Evolutionary conservation across 768 basidiomycete genomes (phyloP).

Genomic region (Phlegmacium glaucopus): DNA sequence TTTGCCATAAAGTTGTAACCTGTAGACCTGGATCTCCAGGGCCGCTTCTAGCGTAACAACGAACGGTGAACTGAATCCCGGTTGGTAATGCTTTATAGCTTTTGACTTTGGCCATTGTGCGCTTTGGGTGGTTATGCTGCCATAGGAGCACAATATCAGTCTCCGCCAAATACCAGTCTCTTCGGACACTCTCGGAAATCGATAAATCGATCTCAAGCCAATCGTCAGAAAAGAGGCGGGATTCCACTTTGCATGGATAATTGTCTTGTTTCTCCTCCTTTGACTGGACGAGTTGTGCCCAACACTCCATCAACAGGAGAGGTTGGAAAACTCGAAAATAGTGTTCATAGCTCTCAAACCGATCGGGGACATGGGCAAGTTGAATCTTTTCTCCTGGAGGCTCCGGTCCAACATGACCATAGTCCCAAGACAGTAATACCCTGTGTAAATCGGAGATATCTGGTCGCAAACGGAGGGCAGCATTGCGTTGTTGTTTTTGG

Average conservation of each 20-base stretch:
- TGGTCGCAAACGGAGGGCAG: slow-evolving; percentile 72
- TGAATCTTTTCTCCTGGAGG: slow-evolving; percentile 52
- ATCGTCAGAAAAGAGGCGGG: slow-evolving; percentile 71
- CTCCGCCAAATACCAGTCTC: slow-evolving; percentile 75
- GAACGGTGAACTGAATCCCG: slow-evolving; percentile 56
- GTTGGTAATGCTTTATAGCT: slow-evolving; percentile 31
- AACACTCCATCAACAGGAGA: slow-evolving; percentile 82
- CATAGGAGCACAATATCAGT: slow-evolving; percentile 83
- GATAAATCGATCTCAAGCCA: slow-evolving; percentile 78
- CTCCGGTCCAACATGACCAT: slow-evolving; percentile 57
- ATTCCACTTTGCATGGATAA: slow-evolving; percentile 61
- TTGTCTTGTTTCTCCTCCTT: slow-evolving; percentile 60
- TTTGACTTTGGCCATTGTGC: slow-evolving; percentile 65
- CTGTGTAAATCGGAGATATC: slow-evolving; percentile 79
- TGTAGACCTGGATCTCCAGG: slow-evolving; percentile 59
- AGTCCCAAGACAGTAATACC: slow-evolving; percentile 82
- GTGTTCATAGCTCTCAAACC: slow-evolving; percentile 59
- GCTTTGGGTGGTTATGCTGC: slow-evolving; percentile 48
- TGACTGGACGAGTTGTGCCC: slow-evolving; percentile 81
- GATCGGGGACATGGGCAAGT: slow-evolving; percentile 52
- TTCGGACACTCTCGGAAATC: slow-evolving; percentile 54
- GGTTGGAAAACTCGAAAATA: slow-evolving; percentile 82
- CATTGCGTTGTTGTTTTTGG: slow-evolving; percentile 59
- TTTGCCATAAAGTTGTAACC: slow-evolving; percentile 63
- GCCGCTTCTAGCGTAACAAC: slow-evolving; percentile 42